Evolutionary conservation across 2,329 filamentous ascomycete species (phyloP).

Genomic region (Talaromyces sp.): DNA sequence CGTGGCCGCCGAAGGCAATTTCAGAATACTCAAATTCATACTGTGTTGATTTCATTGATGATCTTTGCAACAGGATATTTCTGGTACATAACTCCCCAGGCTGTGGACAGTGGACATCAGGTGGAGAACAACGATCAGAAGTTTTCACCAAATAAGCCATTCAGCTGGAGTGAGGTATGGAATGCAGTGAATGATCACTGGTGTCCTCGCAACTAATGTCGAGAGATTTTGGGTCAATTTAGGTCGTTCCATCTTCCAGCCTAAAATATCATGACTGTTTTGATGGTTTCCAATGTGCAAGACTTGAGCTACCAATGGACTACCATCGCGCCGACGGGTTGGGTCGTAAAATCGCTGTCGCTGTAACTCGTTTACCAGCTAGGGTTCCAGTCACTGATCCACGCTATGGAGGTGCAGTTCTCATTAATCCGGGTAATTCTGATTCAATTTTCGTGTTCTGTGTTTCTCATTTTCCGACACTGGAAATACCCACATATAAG

Average conservation of each 20-base stretch:
- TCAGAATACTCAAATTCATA: not conserved
- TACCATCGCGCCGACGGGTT: constrained; percentile 38
- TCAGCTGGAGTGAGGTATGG: constrained; percentile 14
- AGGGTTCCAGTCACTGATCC: constrained; percentile 40
- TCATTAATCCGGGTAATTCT: constrained; percentile 46
- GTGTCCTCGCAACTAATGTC: not conserved
- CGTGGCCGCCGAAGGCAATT: not conserved
- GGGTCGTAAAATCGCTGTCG: constrained; percentile 39
- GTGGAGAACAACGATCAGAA: not conserved
- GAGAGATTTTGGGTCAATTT: not conserved
- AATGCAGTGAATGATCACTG: not conserved
- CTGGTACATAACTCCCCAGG: not conserved
- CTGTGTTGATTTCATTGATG: not conserved
- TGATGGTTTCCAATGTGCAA: constrained; percentile 48
- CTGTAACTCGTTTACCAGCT: constrained; percentile 48
- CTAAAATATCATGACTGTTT: constrained; percentile 45
- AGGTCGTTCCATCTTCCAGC: constrained; percentile 29
- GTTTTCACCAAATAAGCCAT: not conserved
- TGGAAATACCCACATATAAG: not conserved
- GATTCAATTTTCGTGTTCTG: not conserved
- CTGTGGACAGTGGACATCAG: not conserved
- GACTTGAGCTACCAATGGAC: constrained; percentile 49
- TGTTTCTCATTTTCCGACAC: not conserved
- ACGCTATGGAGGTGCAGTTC: constrained; percentile 46
- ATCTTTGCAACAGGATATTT: not conserved